Evolutionary conservation across 495 filamentous ascomycete species (phyloP).

Genomic region (Pyrenopolyporus hunteri): DNA sequence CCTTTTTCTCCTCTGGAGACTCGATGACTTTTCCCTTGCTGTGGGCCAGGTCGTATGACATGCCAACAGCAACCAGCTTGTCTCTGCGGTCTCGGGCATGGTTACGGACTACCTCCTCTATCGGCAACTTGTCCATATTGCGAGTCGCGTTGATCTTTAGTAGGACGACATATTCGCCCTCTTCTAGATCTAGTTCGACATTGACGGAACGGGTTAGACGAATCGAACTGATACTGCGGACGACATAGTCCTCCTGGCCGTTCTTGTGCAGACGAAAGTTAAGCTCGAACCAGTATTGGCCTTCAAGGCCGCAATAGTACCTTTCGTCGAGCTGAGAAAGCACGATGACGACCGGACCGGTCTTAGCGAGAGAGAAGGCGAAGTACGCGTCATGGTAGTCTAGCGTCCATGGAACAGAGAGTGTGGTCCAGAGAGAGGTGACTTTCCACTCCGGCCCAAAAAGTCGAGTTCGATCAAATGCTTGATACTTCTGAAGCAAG

Average conservation of each 20-base stretch:
- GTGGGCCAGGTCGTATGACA: slow-evolving; percentile 84
- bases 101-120: slow-evolving; percentile 71
- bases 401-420: slow-evolving; percentile 83
- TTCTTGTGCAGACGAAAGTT: slow-evolving; percentile 84
- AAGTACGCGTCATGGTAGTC: slow-evolving; percentile 89
- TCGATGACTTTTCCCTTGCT: slow-evolving; percentile 73
- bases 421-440: slow-evolving; percentile 81
- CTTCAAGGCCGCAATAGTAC: slow-evolving; percentile 82
- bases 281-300: slow-evolving; percentile 79
- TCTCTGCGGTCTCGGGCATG: slow-evolving; percentile 69
- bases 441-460: slow-evolving; percentile 86
- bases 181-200: slow-evolving; percentile 80
- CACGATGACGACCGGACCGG: slow-evolving; percentile 76
- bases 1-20: slow-evolving; percentile 67
- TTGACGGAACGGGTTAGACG: slow-evolving; percentile 79
- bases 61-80: slow-evolving; percentile 81
- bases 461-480: slow-evolving; percentile 85
- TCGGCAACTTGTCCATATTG: slow-evolving; percentile 52
- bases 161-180: slow-evolving; percentile 79
- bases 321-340: slow-evolving; percentile 83
- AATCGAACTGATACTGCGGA: slow-evolving; percentile 74
- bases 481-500: slow-evolving; percentile 79
- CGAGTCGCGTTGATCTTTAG: slow-evolving; percentile 79
- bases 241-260: slow-evolving; percentile 81
- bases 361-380: slow-evolving; percentile 67